Percentiles rank a stretch among this genome's conserved stretches.
These are phyloP conservation scores for Coccomyxa sp. DNA, from an alignment of 139 green algal genomes.

Conservation along the genomic window DNA sequence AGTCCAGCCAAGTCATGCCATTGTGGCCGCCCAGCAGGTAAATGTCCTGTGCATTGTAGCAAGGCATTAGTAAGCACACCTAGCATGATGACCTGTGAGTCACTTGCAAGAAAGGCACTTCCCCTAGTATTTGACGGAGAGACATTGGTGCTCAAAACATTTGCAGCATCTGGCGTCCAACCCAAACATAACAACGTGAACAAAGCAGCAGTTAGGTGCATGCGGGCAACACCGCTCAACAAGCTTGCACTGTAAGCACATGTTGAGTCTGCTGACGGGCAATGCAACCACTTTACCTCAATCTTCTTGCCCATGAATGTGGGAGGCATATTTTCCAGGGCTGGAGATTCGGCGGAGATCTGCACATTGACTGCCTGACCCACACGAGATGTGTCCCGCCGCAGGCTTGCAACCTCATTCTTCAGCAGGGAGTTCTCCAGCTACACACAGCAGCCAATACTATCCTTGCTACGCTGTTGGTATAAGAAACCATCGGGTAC, in stretches of 20 bases:
- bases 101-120: no score
- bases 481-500: no score
- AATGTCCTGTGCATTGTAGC: constrained; percentile 12
- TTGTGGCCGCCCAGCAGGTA: constrained; percentile 31
- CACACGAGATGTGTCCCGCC: neutral
- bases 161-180: no score
- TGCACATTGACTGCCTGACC: neutral
- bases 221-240: no score
- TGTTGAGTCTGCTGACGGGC: neutral
- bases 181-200: no score
- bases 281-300: neutral
- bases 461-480: no score
- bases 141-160: no score
- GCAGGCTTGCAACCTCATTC: neutral
- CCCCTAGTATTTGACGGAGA: no score
- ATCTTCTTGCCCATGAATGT: neutral
- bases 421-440: neutral
- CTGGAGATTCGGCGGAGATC: neutral
- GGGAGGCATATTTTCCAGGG: neutral
- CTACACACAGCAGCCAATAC: neutral
- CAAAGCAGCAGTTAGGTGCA: no score
- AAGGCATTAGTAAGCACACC: no score
- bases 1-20: constrained; percentile 17
- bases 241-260: no score
- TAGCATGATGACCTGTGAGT: no score